A percentile compares a stretch with the other conserved stretches of the same genome.
Evolutionary conservation across 1,284 basidiomycete species (phyloP).

Genomic region (Tylopilus sp.): DNA sequence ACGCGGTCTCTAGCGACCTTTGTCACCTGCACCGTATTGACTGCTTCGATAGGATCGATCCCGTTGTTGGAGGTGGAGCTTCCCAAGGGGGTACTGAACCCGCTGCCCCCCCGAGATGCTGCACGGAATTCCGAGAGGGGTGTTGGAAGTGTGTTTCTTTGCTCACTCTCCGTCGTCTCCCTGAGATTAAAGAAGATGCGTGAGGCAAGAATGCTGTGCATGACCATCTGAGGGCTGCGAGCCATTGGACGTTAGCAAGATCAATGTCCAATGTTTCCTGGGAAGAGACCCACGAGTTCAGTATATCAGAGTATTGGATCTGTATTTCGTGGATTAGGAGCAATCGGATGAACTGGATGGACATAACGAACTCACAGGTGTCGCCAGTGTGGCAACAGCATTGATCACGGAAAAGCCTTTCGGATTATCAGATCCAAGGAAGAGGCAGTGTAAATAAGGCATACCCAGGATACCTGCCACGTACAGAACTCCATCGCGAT

Average conservation of each 20-base stretch:
- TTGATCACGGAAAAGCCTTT: slow-evolving; percentile 22
- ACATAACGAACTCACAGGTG: slow-evolving; percentile 8
- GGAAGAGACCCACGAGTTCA: slow-evolving; percentile 18
- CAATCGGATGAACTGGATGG: not conserved
- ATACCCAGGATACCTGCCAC: slow-evolving; percentile 18
- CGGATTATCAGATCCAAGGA: not conserved
- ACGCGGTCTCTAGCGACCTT: not conserved
- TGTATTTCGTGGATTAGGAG: not conserved
- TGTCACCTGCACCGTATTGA: not conserved
- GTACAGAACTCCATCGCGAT: slow-evolving; percentile 25
- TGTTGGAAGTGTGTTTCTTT: not conserved
- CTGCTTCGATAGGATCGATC: not conserved
- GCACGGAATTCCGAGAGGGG: slow-evolving; percentile 18
- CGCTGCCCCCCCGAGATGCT: not conserved
- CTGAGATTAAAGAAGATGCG: slow-evolving; percentile 29
- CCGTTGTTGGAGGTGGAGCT: not conserved
- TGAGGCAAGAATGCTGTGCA: slow-evolving; percentile 27
- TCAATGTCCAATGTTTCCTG: not conserved
- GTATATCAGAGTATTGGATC: slow-evolving; percentile 17
- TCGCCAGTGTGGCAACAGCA: slow-evolving; percentile 10
- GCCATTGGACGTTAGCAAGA: slow-evolving; percentile 2
- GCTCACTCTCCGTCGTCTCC: slow-evolving; percentile 16
- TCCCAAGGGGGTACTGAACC: not conserved
- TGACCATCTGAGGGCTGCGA: slow-evolving; percentile 22
- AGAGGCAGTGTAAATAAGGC: not conserved